Conservation (phyloP, 257 asterid genomes). For the Linaria vulgaris region DNA sequence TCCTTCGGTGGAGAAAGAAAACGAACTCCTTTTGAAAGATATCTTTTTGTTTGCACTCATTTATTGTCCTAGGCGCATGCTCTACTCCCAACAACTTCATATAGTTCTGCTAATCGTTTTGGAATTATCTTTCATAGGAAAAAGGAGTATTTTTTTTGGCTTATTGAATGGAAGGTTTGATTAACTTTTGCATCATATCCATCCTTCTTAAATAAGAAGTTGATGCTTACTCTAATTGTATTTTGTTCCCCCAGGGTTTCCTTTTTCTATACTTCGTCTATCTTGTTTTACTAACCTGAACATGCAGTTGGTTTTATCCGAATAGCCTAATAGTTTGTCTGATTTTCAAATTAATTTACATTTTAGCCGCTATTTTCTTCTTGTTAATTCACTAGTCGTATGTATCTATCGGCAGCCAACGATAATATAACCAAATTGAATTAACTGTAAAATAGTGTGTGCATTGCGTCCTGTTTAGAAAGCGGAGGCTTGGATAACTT, state of each 20-base stretch:
- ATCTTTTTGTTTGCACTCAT: conserved; percentile 13
- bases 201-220: neutral
- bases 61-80: conserved; percentile 3
- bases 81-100: neutral
- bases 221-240: conserved; percentile 1
- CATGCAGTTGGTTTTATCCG: neutral
- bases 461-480: neutral
- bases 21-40: neutral
- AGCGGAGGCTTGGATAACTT: neutral
- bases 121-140: conserved; percentile 8
- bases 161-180: neutral
- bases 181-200: neutral
- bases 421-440: conserved; percentile 9
- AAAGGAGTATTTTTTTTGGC: conserved; percentile 11
- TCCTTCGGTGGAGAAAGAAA: neutral
- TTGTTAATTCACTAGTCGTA: neutral
- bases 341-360: neutral
- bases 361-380: conserved; percentile 5
- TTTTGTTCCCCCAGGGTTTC: too few relatives aligned
- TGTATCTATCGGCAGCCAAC: conserved; percentile 1
- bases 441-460: neutral
- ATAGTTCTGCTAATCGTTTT: neutral
- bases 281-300: too few relatives aligned
- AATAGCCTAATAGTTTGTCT: neutral
- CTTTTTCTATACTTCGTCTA: too few relatives aligned